Evolutionary conservation across 2,329 filamentous ascomycete genomes (phyloP).

Genomic region (Neofusicoccum umdonicola): DNA sequence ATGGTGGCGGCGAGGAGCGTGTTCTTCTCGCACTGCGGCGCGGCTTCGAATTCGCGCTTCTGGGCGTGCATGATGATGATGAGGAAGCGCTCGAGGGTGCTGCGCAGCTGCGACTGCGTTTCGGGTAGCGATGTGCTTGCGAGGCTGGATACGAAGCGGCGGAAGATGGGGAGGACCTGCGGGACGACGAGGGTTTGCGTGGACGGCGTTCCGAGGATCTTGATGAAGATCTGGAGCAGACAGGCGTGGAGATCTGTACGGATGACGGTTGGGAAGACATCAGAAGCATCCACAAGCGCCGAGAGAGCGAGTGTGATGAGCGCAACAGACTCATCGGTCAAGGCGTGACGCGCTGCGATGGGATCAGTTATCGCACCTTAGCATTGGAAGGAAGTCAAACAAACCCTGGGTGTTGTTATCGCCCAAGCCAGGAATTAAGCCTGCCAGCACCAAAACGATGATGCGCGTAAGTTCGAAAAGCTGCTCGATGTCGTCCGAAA

Average conservation of each 20-base stretch:
- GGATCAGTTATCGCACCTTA: constrained; percentile 41
- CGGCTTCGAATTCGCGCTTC: constrained; percentile 71
- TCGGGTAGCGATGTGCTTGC: constrained; percentile 44
- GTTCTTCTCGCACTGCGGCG: constrained; percentile 88
- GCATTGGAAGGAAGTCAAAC: not conserved
- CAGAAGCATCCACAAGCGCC: constrained; percentile 88
- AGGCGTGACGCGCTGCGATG: constrained; percentile 64
- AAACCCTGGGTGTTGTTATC: constrained; percentile 47
- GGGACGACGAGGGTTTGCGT: constrained; percentile 90
- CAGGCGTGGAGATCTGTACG: constrained; percentile 94
- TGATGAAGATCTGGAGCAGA: constrained; percentile 94
- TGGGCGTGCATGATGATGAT: constrained; percentile 75
- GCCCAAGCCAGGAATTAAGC: constrained; percentile 78
- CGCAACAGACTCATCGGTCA: constrained; percentile 82
- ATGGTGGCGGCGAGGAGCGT: constrained; percentile 84
- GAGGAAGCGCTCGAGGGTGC: constrained; percentile 78
- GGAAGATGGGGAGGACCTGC: constrained; percentile 84
- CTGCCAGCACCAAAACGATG: constrained; percentile 88
- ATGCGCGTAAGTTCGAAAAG: constrained; percentile 95
- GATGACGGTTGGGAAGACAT: constrained; percentile 95
- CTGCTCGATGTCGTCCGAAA: constrained; percentile 97
- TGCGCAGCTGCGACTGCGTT: constrained; percentile 70
- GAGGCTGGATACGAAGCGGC: constrained; percentile 81
- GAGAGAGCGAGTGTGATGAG: constrained; percentile 79
- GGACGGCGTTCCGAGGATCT: constrained; percentile 79